Base-by-base conservation (phyloP, 2,329 filamentous ascomycete genomes). In the Moelleriella libera region DNA sequence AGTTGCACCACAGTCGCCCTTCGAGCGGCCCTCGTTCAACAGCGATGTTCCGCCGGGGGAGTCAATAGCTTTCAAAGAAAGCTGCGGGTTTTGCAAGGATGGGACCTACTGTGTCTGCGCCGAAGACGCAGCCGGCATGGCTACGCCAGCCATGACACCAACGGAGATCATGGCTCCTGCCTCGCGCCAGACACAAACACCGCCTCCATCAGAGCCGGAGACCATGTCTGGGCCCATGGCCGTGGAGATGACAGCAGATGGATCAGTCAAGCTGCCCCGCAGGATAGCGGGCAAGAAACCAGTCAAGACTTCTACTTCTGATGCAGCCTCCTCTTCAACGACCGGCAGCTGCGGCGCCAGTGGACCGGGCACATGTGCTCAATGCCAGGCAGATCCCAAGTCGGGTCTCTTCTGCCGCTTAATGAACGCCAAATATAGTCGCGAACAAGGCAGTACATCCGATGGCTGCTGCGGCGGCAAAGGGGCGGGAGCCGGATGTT, bases 361-460 rank as follows among this genome's bases (percentile, higher is more conserved):
- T 47, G 85, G 84, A 0, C 86, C 86, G 0, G 86, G 86, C 8
- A 85, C 82, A 12, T 92, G 86, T 59, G 76, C 82, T 4, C 85
- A 90, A 65, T 92, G 86, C 59, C 74, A 83, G 50, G 71, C 78
- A 2, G 85, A 90, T 59, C 85, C 86, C 14, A 82, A 83, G 59
- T 87, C 85, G 3, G 86, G 84, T 1, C 76, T 89, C 39, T 92
- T 92, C 68, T 92, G 86, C 64, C 83, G 86, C 52, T 83, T 85
- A 9, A 76, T 90, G 46, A 84, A 85, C 29, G 85, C 85, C 51
- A 82, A 70, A 54, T 68, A 78, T 50, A 68, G 71, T 50, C 69
- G 68, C 50, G 65, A 68, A 45, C 58, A 61, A 21, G 63, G 63
- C 29, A 49, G 51, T 30, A 50, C 59, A 30, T 47, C 47, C 31